Conservation (phyloP, 192 early-diverging fungal species). For the Ambispora gerdemannii region DNA sequence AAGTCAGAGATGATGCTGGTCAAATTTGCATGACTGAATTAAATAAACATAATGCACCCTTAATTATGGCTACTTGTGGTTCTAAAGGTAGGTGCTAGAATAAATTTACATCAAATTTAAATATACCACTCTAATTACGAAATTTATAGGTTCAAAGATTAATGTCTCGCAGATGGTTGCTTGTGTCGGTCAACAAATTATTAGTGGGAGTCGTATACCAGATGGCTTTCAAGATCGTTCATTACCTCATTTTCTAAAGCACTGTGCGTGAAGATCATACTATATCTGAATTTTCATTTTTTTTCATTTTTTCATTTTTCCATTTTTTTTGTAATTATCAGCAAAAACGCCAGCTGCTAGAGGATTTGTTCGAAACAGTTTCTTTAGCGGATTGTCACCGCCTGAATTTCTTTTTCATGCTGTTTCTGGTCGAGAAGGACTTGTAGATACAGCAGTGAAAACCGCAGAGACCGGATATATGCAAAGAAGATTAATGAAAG, state of each 20-base stretch:
- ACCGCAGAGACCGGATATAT: conserved; percentile 99
- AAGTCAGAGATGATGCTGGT: conserved; percentile 90
- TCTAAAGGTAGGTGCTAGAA: conserved; percentile 75
- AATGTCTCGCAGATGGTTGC: conserved; percentile 99
- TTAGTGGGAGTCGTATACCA: conserved; percentile 91
- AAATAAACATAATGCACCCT: conserved; percentile 91
- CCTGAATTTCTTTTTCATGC: conserved; percentile 99
- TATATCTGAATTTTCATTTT: neutral
- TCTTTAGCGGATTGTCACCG: conserved; percentile 92
- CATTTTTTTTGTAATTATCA: conserved; percentile 35
- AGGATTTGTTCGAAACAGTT: conserved; percentile 97
- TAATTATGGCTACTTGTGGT: conserved; percentile 98
- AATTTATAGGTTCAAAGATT: conserved; percentile 73
- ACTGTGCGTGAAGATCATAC: conserved; percentile 47
- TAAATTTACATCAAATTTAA: too few species aligned
- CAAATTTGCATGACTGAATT: conserved; percentile 89
- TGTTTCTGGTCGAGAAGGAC: conserved; percentile 98
- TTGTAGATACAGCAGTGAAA: conserved; percentile 99
- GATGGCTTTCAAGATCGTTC: conserved; percentile 97
- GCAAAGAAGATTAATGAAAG: conserved; percentile 94
- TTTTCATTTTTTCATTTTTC: conserved; percentile 25
- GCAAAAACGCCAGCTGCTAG: conserved; percentile 89
- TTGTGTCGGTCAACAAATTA: conserved; percentile 99
- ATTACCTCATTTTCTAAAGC: conserved; percentile 93
- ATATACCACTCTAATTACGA: too few species aligned